Evolutionary conservation across 768 basidiomycete genomes (phyloP).

Genomic region (Melanogaster broomeanus): DNA sequence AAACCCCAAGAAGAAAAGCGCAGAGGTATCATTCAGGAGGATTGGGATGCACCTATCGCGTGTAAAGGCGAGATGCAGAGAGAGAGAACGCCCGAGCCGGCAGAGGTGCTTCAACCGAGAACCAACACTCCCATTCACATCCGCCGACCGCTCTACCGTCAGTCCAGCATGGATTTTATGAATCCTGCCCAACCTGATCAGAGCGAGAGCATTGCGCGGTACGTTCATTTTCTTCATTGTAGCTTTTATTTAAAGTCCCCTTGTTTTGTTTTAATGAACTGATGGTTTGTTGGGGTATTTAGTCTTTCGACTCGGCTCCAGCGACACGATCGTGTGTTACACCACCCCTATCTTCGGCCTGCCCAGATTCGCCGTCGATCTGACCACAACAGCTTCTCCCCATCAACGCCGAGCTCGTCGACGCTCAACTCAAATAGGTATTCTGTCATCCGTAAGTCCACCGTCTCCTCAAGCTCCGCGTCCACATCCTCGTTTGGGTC

Average conservation of each 20-base stretch:
- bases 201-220: slow-evolving; percentile 64
- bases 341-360: slow-evolving; percentile 58
- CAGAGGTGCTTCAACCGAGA: slow-evolving; percentile 46
- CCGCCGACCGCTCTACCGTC: slow-evolving; percentile 66
- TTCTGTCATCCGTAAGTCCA: slow-evolving; percentile 29
- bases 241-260: slow-evolving; percentile 3
- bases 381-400: slow-evolving; percentile 24
- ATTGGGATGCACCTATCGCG: slow-evolving; percentile 18
- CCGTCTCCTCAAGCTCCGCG: slow-evolving; percentile 25
- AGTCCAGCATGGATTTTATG: slow-evolving; percentile 89
- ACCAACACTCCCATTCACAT: slow-evolving; percentile 49
- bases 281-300: slow-evolving; percentile 17
- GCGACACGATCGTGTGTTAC: slow-evolving; percentile 59
- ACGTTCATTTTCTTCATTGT: slow-evolving; percentile 28
- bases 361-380: slow-evolving; percentile 28
- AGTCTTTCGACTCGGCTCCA: slow-evolving; percentile 72
- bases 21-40: slow-evolving; percentile 49
- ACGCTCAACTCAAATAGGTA: slow-evolving; percentile 53
- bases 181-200: slow-evolving; percentile 43
- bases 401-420: slow-evolving; percentile 66
- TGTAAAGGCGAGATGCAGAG: slow-evolving; percentile 12
- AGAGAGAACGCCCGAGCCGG: slow-evolving; percentile 26
- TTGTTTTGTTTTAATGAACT: slow-evolving; percentile 2
- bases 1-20: slow-evolving; percentile 57
- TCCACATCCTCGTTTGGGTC: slow-evolving; percentile 38